Evolutionary conservation across 768 basidiomycete species (phyloP), one percentile per base, ranked within the genome.

Genomic region (Peribolospora kevripleyi): DNA sequence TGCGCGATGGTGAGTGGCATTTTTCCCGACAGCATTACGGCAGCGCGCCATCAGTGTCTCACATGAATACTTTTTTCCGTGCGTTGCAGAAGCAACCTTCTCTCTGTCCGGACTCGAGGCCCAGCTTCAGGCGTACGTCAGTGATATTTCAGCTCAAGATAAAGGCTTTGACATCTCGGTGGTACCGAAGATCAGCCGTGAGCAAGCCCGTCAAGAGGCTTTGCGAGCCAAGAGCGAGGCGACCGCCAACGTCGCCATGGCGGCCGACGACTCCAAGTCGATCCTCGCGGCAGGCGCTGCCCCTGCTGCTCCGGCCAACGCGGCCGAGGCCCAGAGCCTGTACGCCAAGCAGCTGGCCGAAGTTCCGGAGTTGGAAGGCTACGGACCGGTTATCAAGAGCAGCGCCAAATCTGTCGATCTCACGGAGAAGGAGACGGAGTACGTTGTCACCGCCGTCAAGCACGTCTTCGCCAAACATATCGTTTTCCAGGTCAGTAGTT

Each of bases 341-440:
- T 97, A 91, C 67, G 77, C 75, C 2, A 75, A 82, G 59, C 86
- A 95, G 64, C 78, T 98, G 6, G 70, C 78, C 2, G 82, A 82
- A 53, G 79, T 97, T 38, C 80, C 88, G 25, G 84, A 95, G 63
- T 76, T 98, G 57, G 75, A 75, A 4, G 70, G 73, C 6, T 97
- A 91, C 67, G 93, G 93, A 7, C 68, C 81, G 51, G 77, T 93
- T 52, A 73, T 90, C 64, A 86, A 81, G 69, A 95, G 86, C 73
- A 84, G 78, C 59, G 59, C 75, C 43, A 84, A 79, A 61, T 79
- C 82, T 8, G 69, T 74, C 36, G 83, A 81, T 59, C 78, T 97
- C 56, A 97, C 93, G 10, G 93, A 98, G 70, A 82, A 77, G 63
- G 93, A 95, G 70, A 97, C 88, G 4, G 93, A 97, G 69, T 98